A percentile compares a stretch with the other conserved stretches of the same genome.
phyloP scores from a whole-genome alignment of 2,329 filamentous ascomycete genomes.

The Penicillium fuscoglaucum region DNA sequence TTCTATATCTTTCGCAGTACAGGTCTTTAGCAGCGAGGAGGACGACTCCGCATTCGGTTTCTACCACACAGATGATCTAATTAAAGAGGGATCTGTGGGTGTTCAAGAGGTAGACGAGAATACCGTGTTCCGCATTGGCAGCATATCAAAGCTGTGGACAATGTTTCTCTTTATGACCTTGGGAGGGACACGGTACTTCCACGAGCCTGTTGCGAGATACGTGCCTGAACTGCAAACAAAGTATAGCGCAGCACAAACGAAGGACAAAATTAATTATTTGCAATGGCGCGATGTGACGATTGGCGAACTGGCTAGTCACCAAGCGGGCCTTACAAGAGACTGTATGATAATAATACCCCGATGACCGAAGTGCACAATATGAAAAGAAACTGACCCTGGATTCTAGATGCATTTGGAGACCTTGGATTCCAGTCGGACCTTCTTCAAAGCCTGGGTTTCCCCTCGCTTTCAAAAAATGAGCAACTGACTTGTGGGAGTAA shows the following conservation, averaged over 20 bases:
- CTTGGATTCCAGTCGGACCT: conserved; percentile 8
- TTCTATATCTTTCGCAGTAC: conserved; percentile 41
- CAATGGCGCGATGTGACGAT: conserved; percentile 35
- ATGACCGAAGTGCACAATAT: background rate
- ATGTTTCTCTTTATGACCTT: conserved; percentile 39
- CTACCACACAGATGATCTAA: conserved; percentile 37
- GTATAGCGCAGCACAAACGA: background rate
- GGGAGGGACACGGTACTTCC: conserved; percentile 20
- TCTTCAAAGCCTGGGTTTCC: conserved; percentile 15
- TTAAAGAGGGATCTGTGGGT: conserved; percentile 30
- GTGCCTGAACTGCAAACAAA: conserved; percentile 24
- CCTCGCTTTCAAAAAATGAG: conserved; percentile 7
- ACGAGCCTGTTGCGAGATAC: conserved; percentile 27
- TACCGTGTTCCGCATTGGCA: conserved; percentile 48
- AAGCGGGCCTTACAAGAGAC: conserved; percentile 40
- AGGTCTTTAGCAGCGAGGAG: conserved; percentile 42
- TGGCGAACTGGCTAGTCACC: conserved; percentile 40
- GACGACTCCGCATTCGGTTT: conserved; percentile 24
- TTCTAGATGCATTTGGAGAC: conserved; percentile 16
- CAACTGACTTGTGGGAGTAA: conserved; percentile 15
- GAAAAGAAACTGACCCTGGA: background rate
- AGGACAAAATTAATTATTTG: conserved; percentile 9
- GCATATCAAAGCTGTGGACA: conserved; percentile 47
- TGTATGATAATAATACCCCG: conserved; percentile 27
- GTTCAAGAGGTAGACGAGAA: conserved; percentile 41